Evolutionary conservation across 176 grass and related monocot species (phyloP), one percentile per base, ranked within the genome.

Genomic region (Ensete glaucum): DNA sequence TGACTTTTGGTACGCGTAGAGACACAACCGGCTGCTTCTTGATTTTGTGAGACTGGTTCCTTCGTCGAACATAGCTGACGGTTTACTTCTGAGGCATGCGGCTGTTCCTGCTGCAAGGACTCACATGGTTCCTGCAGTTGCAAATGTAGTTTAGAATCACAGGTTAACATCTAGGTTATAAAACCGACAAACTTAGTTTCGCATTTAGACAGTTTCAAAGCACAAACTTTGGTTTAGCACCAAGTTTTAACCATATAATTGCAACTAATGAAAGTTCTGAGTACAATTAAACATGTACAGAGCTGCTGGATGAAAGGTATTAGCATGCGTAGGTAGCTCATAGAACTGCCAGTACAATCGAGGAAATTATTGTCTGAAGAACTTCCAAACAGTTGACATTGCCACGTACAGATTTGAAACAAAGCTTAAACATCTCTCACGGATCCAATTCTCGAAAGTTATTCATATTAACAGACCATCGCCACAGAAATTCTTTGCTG

Each of bases 21-120:
- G 17, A 3, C 67, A 50, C 15, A 34, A 70, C 48, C 11, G 17
- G 8, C 14, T 20, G 67, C 15, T 50, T n/a, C 67, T 70, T 20
- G 67, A 20, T 70, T 21, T 20, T 51, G 67, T 50, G 48, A 2
- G 21, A 49, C 64, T 80, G 77, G 75, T 84, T 66, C 53, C 81
- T 89, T 7, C 14, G 63, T 65, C 12, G 63, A 10, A 13, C 23
- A 21, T 9, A 26, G 63, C 63, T 65, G 63, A 65, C 13, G 25
- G 50, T 29, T 16, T 2, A 48, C 23, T 22, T 22, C 43, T 2
- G n/a, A 53, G 49, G 56, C 19, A 50, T 64, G 19, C 26, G 14
- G 13, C 52, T 48, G 17, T 19, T 64, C 59, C 59, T 76, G 58
- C n/a, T 50, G 57, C 19, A 53, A 24, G 57, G 48, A 11, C 20